Evolutionary conservation across 2,329 filamentous ascomycete genomes (phyloP).

Genomic region (Colletotrichum sp.): DNA sequence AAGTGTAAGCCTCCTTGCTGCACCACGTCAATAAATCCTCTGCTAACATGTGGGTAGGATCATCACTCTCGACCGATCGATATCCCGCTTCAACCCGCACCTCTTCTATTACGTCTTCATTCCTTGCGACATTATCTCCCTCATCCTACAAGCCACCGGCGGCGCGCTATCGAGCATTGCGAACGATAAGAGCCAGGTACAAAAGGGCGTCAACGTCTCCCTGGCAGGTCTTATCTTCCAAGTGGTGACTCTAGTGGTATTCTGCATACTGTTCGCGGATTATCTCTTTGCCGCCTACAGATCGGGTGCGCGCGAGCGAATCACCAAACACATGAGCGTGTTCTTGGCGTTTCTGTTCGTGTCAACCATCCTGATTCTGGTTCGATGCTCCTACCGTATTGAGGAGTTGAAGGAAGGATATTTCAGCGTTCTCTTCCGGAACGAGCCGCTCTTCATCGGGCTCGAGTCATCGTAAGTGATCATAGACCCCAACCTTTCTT

Average conservation of each 20-base stretch:
- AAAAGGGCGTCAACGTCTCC: slow-evolving; percentile 52
- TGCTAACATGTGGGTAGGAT: slow-evolving; percentile 13
- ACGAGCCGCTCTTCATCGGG: slow-evolving; percentile 47
- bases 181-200: slow-evolving; percentile 20
- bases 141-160: slow-evolving; percentile 57
- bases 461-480: slow-evolving; percentile 41
- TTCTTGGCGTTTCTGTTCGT: slow-evolving; percentile 56
- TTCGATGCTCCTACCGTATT: slow-evolving; percentile 63
- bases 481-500: fast-evolving
- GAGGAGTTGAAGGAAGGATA: slow-evolving; percentile 64
- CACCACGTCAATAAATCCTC: too few species aligned
- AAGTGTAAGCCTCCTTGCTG: slow-evolving; percentile 22
- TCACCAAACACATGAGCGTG: slow-evolving; percentile 41
- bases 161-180: slow-evolving; percentile 46
- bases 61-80: slow-evolving; percentile 27
- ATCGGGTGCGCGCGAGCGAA: slow-evolving; percentile 30
- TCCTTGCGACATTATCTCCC: slow-evolving; percentile 55
- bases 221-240: slow-evolving; percentile 58
- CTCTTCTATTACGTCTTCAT: slow-evolving; percentile 43
- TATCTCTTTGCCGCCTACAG: slow-evolving; percentile 39
- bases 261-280: slow-evolving; percentile 44
- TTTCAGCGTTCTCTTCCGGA: slow-evolving; percentile 49
- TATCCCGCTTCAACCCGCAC: slow-evolving; percentile 33
- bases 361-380: slow-evolving; percentile 60
- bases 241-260: slow-evolving; percentile 52